Conservation (phyloP, 768 basidiomycete genomes). For the Boletus rufocinnamomeus region DNA sequence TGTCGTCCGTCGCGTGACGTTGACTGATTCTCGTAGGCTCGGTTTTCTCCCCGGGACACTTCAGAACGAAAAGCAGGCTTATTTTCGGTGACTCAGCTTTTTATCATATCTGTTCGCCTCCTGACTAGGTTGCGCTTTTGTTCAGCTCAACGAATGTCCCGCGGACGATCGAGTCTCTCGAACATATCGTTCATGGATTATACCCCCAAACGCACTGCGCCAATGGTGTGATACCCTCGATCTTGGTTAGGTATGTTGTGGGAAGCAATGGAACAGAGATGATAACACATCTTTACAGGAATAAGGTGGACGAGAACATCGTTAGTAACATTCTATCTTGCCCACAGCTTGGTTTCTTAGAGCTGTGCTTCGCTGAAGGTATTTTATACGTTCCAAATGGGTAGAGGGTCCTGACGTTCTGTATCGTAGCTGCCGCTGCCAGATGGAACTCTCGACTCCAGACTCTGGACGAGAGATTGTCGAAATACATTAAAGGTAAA, state of each 20-base stretch:
- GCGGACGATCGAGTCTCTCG: constrained; percentile 72
- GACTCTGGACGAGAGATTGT: constrained; percentile 63
- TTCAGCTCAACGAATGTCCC: constrained; percentile 73
- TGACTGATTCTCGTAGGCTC: constrained; percentile 44
- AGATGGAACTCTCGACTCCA: constrained; percentile 63
- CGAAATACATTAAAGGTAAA: constrained; percentile 66
- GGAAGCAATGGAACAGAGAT: not conserved
- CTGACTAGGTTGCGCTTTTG: not conserved
- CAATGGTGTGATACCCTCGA: constrained; percentile 45
- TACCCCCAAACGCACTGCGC: constrained; percentile 59
- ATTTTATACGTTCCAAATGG: constrained; percentile 1
- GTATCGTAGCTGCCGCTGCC: constrained; percentile 56
- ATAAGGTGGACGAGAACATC: constrained; percentile 69
- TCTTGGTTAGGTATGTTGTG: constrained; percentile 54
- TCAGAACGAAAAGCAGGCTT: constrained; percentile 46
- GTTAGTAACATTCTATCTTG: constrained; percentile 70
- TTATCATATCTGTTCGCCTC: not conserved
- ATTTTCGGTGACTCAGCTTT: constrained; percentile 53
- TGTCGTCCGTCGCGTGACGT: not conserved
- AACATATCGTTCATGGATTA: constrained; percentile 72
- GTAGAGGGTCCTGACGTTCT: not conserved
- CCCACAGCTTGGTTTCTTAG: constrained; percentile 63
- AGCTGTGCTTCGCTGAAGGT: constrained; percentile 67
- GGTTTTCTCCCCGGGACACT: constrained; percentile 61
- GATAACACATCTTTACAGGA: constrained; percentile 40